phyloP scores from a whole-genome alignment of 768 basidiomycete species.

The Coprinellus aureogranulatus region DNA sequence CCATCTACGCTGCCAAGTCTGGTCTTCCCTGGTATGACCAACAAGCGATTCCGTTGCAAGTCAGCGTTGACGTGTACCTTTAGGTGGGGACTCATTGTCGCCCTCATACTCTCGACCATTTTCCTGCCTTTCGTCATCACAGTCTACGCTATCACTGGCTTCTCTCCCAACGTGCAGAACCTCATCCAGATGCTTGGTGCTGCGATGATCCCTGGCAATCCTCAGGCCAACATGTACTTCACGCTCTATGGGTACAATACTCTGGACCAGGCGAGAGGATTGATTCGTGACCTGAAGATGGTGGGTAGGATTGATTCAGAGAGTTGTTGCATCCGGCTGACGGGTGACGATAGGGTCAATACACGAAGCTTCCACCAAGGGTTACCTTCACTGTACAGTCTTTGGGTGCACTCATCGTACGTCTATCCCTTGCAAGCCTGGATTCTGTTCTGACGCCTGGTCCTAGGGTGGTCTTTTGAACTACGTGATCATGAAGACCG shows the following conservation, averaged over 20 bases:
- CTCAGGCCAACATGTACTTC: conserved; percentile 51
- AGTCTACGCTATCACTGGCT: conserved; percentile 51
- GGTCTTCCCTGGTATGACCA: conserved; percentile 53
- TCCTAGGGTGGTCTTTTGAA: conserved; percentile 36
- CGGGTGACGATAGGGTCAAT: conserved; percentile 28
- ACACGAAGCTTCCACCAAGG: conserved; percentile 62
- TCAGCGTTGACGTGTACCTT: no score
- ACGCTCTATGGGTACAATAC: conserved; percentile 46
- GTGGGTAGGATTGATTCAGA: conserved; percentile 22
- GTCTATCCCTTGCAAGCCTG: conserved; percentile 7
- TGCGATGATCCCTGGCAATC: conserved; percentile 45
- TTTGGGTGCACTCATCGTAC: conserved; percentile 53
- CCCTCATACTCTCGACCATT: conserved; percentile 48
- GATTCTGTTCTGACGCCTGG: not conserved
- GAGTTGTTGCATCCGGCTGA: not conserved
- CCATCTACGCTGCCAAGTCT: conserved; percentile 51
- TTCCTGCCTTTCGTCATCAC: conserved; percentile 55
- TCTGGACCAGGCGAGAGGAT: conserved; percentile 44
- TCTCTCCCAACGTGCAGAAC: conserved; percentile 34
- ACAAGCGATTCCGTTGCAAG: no score
- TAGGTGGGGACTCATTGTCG: conserved; percentile 52
- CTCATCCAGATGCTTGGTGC: conserved; percentile 49
- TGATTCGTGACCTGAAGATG: conserved; percentile 63
- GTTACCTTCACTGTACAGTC: conserved; percentile 61
- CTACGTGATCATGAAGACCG: conserved; percentile 56